Base-by-base conservation (phyloP, 192 early-diverging fungal genomes). In the Entomortierella parvispora region DNA sequence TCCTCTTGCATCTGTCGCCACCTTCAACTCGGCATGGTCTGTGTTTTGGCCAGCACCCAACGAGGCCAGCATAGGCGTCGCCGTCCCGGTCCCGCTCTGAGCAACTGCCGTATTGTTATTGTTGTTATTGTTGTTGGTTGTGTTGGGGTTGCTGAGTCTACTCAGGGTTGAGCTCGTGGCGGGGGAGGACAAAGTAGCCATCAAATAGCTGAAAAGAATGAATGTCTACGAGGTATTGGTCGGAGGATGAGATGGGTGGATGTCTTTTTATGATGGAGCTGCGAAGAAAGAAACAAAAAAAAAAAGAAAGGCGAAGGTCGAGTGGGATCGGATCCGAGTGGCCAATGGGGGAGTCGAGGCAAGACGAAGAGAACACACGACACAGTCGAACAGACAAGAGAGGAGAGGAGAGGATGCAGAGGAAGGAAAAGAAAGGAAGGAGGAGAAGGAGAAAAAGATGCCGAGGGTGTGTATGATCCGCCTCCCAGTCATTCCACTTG, bases 141-240 rank as follows among this genome's bases (percentile, higher is more conserved):
- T 45, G 57, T 59, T 34, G 20, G 4, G 14, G 32, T 25, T 60
- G 60, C 8, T 23, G 12, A 33, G 12, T 15, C 52, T 42, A 11
- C 40, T 43, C 26, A 25, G 37, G 2, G 42, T 10, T 15, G 42
- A 46, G 42, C 40, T 43, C 23, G 42, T 44, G 4, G 32, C 26
- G 32, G 42, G 20, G 22, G 37, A 46, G 9, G 23, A 59, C 57
- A 59, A 47, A 26, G 45, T 4, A 61, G 18, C 40, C 37, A 48
- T 42, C 33, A 59, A 59, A 45, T 43, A 42, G 42, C 15, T 33
- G 32, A 42, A 57, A 7, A 62, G 25, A 48, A 50, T 18, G 18
- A 43, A 46, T n/a, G n/a, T n/a, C n/a, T n/a, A n/a, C n/a, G n/a
- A n/a, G n/a, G n/a, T n/a, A n/a, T n/a, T n/a, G n/a, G n/a, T 26